These are phyloP conservation scores for Pelargonium myrrhifolium DNA, from an alignment of 441 rosid genomes.

Conservation along the genomic window DNA sequence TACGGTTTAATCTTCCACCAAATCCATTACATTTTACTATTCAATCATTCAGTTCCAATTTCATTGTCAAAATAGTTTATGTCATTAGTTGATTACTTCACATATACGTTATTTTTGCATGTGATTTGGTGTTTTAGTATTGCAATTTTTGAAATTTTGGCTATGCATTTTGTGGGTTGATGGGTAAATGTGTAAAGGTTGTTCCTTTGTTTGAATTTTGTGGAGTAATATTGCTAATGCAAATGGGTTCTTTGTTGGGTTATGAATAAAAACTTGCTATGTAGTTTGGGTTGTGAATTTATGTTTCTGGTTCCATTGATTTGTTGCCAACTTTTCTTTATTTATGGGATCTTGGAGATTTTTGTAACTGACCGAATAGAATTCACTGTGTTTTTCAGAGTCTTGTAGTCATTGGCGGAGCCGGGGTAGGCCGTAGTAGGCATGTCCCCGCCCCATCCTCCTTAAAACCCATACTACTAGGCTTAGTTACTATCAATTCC, in stretches of 20 bases:
- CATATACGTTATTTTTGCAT: neutral
- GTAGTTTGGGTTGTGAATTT: neutral
- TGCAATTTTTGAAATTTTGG: neutral
- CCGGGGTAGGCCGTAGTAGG: too few relatives aligned
- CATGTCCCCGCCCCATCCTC: too few relatives aligned
- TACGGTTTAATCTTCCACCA: too few relatives aligned
- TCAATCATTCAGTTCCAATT: neutral
- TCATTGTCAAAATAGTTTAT: neutral
- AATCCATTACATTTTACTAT: neutral
- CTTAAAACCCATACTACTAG: too few relatives aligned
- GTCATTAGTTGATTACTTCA: too few relatives aligned
- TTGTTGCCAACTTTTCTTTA: too few relatives aligned
- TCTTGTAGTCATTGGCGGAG: too few relatives aligned
- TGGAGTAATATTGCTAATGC: neutral
- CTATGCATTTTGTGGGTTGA: too few relatives aligned
- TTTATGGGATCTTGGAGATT: too few relatives aligned
- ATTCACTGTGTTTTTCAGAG: too few relatives aligned
- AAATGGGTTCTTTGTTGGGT: neutral
- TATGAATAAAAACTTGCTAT: neutral
- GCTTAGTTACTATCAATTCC: too few relatives aligned
- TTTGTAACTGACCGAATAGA: neutral
- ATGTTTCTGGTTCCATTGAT: too few relatives aligned
- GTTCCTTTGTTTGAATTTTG: neutral
- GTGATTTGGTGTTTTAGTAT: neutral
- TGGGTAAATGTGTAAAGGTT: neutral